Evolutionary conservation across 2,329 filamentous ascomycete genomes (phyloP), one percentile per base, ranked within the genome.

Genomic region (Neobulgaria alba): DNA sequence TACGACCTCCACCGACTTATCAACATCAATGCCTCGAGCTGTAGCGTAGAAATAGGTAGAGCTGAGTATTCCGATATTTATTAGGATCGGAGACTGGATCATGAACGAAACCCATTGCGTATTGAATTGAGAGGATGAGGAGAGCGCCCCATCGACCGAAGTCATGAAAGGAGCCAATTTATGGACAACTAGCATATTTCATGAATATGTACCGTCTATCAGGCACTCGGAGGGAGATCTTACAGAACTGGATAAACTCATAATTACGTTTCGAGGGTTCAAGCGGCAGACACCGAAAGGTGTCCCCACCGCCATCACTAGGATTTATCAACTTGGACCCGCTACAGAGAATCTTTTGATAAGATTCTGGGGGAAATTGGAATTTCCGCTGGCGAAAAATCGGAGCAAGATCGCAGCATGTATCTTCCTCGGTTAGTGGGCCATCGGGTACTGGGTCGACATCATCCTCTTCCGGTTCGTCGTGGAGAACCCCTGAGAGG

Each of bases 241-340:
- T 39, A 58, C 57, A 58, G 30, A 58, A 55, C 19, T 54, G 48
- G 10, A 60, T 46, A 16, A 59, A 44, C 38, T 58, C 50, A 3
- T 48, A 43, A 30, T 58, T 55, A 3, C 49, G 44, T 12, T 39
- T 42, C 1, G 52, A 48, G 8, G 49, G 14, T 5, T 52, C 51
- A 21, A 58, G 50, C 12, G 52, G 51, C 33, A 59, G 42, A 3
- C 44, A 45, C 59, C 43, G 67, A 67, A 61, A 65, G 65, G 56
- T 69, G 62, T 39, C n/a, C n/a, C n/a, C n/a, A n/a, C n/a, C n/a
- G n/a, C n/a, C n/a, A n/a, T n/a, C n/a, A n/a, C n/a, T n/a, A n/a
- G n/a, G n/a, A n/a, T n/a, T n/a, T n/a, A n/a, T n/a, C n/a, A n/a
- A n/a, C n/a, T n/a, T n/a, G n/a, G n/a, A n/a, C n/a, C n/a, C n/a